Evolutionary conservation across 306 rosid genomes (phyloP), one percentile per base, ranked within the genome.

Genomic region (Geum urbanum): DNA sequence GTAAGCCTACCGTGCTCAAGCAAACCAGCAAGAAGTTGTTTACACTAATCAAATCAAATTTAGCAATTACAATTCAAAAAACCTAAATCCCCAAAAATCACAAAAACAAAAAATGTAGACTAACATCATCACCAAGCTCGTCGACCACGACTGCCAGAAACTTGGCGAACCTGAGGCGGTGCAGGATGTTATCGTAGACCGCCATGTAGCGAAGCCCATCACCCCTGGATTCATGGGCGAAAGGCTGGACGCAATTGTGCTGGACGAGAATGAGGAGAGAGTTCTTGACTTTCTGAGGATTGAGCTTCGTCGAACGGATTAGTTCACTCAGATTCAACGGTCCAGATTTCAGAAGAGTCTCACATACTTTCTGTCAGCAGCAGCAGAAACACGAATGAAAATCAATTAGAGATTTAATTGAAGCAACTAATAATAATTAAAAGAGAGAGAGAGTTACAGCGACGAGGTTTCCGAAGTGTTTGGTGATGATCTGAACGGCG

Each of bases 1-100:
- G 85, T 85, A 70, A 90, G 97, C 74, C 98, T 87, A 12, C 97
- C 98, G 63, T 94, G 83, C 49, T 88, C 90, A 72, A 94, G 90
- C 82, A 94, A 79, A 72, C 97, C 97, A 39, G 83, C 86, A n/a
- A 90, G 77, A 77, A 91, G 70, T 69, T 78, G 81, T 48, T 67
- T 89, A 74, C 92, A 82, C 96, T 90, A 65, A 5, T 22, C 75
- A 84, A 62, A 41, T 67, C 78, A 61, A 73, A 49, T 24, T 57
- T 43, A 56, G 3, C 37, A 12, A 72, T 69, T 22, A 57, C 37
- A 71, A 51, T 56, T 54, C 24, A 7, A 81, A 82, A 62, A 81
- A 54, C 32, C 75, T 27, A 47, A 32, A 32, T 32, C 20, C 32
- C 7, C 19, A n/a, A 11, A 67, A 49, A 35, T 27, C 9, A 32